A percentile compares a stretch with the other conserved stretches of the same genome.
Evolutionary conservation across 768 basidiomycete genomes (phyloP).

Genomic region (Pisolithus marmoratus): DNA sequence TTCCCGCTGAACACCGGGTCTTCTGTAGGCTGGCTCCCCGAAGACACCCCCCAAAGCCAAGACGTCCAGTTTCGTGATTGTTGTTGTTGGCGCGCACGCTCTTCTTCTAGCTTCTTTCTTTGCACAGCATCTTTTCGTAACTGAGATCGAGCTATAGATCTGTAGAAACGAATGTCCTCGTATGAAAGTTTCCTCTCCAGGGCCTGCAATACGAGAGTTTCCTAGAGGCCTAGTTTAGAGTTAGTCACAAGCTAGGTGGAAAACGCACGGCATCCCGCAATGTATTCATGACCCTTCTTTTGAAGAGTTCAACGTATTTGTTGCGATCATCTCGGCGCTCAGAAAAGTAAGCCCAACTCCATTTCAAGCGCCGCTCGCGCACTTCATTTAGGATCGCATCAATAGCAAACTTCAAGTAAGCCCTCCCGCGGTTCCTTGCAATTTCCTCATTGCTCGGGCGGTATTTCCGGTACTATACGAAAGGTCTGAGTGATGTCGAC

Average conservation of each 20-base stretch:
- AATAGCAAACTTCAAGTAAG: slow-evolving; percentile 73
- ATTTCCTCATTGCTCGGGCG: slow-evolving; percentile 63
- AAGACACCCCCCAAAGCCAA: slow-evolving; percentile 82
- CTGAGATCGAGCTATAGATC: slow-evolving; percentile 87
- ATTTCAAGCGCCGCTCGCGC: slow-evolving; percentile 73
- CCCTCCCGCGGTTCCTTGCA: slow-evolving; percentile 51
- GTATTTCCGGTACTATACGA: slow-evolving; percentile 66
- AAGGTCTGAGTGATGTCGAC: slow-evolving; percentile 6
- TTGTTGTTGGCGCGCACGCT: slow-evolving; percentile 51
- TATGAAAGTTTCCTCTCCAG: slow-evolving; percentile 84
- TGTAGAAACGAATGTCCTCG: slow-evolving; percentile 95
- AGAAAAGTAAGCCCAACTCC: slow-evolving; percentile 90
- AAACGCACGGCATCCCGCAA: slow-evolving; percentile 51
- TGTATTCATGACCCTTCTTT: slow-evolving; percentile 57
- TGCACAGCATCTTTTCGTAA: slow-evolving; percentile 80
- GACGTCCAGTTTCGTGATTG: slow-evolving; percentile 54
- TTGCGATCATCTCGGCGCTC: slow-evolving; percentile 86
- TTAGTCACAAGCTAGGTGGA: not conserved
- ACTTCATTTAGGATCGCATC: slow-evolving; percentile 78
- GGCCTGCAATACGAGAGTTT: slow-evolving; percentile 44
- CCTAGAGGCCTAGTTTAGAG: slow-evolving; percentile 32
- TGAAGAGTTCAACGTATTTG: slow-evolving; percentile 79
- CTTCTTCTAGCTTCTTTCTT: slow-evolving; percentile 60
- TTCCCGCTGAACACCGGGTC: slow-evolving; percentile 55
- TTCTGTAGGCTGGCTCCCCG: slow-evolving; percentile 32